Percentiles rank a stretch among this genome's conserved stretches.
Conservation (phyloP, 306 rosid genomes). For the Vicia faba region DNA sequence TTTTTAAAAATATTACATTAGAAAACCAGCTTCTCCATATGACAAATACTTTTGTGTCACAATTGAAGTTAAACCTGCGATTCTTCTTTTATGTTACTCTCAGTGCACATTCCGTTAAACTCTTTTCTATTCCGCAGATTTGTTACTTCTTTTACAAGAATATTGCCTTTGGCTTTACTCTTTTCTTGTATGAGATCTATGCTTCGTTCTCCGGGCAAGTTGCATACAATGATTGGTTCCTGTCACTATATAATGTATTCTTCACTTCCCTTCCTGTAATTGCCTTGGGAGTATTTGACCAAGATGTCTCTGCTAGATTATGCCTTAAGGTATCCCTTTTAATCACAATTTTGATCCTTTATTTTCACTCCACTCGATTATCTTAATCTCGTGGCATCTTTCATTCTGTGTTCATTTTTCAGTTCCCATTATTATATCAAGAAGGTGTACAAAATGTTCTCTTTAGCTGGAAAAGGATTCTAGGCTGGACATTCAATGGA, state of each 20-base stretch:
- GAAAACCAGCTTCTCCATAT: not conserved
- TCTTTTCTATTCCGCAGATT: slow-evolving; percentile 56
- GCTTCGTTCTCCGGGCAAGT: slow-evolving; percentile 83
- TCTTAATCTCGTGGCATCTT: slow-evolving; percentile 1
- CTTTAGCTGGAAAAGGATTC: slow-evolving; percentile 76
- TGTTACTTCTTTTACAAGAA: slow-evolving; percentile 99
- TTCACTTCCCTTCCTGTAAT: slow-evolving; percentile 97
- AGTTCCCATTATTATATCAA: slow-evolving; percentile 91
- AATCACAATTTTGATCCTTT: not conserved
- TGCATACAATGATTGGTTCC: slow-evolving; percentile 83
- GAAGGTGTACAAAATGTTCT: slow-evolving; percentile 83
- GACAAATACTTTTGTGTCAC: not conserved
- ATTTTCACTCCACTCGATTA: no score
- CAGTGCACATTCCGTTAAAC: slow-evolving; percentile 22
- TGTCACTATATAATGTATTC: slow-evolving; percentile 75
- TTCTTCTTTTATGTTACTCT: slow-evolving; percentile 15
- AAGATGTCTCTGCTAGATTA: slow-evolving; percentile 75
- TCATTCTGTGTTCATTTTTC: slow-evolving; percentile 28
- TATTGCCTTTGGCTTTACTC: slow-evolving; percentile 75
- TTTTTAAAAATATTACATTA: not conserved
- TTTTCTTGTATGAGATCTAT: slow-evolving; percentile 74
- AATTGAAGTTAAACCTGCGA: not conserved
- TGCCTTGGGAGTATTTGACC: slow-evolving; percentile 89
- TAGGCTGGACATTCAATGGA: slow-evolving; percentile 79
- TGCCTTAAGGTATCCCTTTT: slow-evolving; percentile 69